Base-by-base conservation (phyloP, 108 stramenopile genomes). In the Conticribra guillardii region DNA sequence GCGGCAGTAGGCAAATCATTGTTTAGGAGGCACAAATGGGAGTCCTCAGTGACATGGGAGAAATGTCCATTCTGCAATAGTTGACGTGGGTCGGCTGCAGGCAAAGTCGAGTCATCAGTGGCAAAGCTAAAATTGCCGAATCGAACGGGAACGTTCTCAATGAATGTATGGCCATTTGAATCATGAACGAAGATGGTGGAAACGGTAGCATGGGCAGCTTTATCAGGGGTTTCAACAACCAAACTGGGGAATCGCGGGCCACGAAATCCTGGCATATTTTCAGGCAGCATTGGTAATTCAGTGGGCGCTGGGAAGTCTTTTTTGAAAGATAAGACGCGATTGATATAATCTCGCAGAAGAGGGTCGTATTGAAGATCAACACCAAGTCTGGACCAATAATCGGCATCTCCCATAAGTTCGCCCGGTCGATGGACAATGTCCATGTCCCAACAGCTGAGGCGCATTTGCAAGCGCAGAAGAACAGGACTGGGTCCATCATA, bases 401-500 rank as follows among this genome's bases (percentile, higher is more conserved):
- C 60, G 0, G 69, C 69, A 23, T 51, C 27, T 4, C 2, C 21
- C 0, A 51, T 3, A 4, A 11, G 18, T 14, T 3, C 0, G 2
- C 30, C 19, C 1, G 7, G 4, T 15, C 48, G 45, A 34, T 69
- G 69, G 0, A 60, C 31, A 60, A 69, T 59, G 16, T 48, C 58
- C 47, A 59, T 51, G 34, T 52, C 33, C 58, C 60, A 60, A 15
- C 48, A 31, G 59, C 60, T 71, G 21, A 71, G 33, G 2, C 69
- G 21, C 60, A 71, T 71, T 53, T 71, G 69, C 5, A 69, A 21
- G 15, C 58, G 28, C 4, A 50, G 23, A 23, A 69, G 45, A 8
- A 26, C 57, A 18, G 69, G 69, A 24, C 60, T 69, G 21, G 16
- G 19, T 2, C 69, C 58, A 0, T 69, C 58, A 21, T 69, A 69